These are phyloP conservation scores for Ascochyta clinopodiicola DNA, from an alignment of 2,329 filamentous ascomycete genomes.

Conservation along the genomic window DNA sequence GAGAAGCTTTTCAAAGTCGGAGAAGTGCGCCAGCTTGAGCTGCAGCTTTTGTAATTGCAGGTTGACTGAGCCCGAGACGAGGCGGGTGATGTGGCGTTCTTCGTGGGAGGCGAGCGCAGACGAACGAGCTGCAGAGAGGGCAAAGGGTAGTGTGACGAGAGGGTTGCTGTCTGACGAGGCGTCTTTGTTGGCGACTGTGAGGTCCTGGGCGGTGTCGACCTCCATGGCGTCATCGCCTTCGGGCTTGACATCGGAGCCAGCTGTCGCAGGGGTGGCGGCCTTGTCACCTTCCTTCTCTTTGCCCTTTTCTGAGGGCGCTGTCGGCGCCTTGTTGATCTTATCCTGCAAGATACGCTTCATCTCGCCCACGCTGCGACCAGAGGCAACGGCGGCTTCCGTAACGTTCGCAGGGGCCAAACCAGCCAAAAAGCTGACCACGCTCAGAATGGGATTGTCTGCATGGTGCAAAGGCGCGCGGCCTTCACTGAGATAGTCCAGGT, in stretches of 20 bases:
- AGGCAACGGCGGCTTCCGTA: conserved; percentile 77
- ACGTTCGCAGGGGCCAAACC: conserved; percentile 88
- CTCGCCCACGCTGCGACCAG: conserved; percentile 84
- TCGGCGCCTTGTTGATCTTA: conserved; percentile 71
- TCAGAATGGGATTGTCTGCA: conserved; percentile 95
- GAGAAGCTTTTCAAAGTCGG: conserved; percentile 91
- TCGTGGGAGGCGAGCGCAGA: conserved; percentile 92
- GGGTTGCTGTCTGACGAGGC: conserved; percentile 37
- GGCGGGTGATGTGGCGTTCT: conserved; percentile 92
- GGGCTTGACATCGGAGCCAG: conserved; percentile 58
- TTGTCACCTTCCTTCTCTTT: conserved; percentile 68
- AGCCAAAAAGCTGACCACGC: conserved; percentile 91
- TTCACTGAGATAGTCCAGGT: conserved; percentile 69
- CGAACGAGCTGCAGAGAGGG: conserved; percentile 82
- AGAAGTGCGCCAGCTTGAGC: conserved; percentile 93
- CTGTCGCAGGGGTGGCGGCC: conserved; percentile 51
- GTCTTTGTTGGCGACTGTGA: conserved; percentile 42
- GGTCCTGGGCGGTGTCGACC: conserved; percentile 58
- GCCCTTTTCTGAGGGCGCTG: conserved; percentile 56
- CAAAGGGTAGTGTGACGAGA: conserved; percentile 80
- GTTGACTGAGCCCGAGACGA: conserved; percentile 91
- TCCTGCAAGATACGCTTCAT: conserved; percentile 81
- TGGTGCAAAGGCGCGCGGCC: conserved; percentile 89
- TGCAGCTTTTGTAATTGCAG: conserved; percentile 95
- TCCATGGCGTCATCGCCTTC: conserved; percentile 66